Base-by-base conservation (phyloP, 2,329 filamentous ascomycete genomes). In the Colletotrichum destructivum region DNA sequence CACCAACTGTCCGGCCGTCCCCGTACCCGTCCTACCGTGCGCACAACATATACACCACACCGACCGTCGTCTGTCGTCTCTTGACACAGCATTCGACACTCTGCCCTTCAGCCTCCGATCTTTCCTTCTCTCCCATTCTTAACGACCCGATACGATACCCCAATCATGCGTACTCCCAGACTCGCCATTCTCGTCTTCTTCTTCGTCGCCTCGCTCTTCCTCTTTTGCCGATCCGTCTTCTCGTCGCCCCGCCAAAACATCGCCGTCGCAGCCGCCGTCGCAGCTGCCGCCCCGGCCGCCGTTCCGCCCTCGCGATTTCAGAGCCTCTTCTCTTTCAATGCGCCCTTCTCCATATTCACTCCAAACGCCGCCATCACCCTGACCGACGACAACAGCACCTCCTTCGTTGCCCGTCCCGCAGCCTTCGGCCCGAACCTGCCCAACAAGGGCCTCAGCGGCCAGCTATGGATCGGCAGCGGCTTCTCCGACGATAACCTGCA, bases 321-420 rank as follows among this genome's bases (percentile, higher is more conserved):
- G 68, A 85, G 88, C 49, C 84, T 94, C 74, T 90, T 94, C 82
- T 92, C 92, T 74, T 93, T 94, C 81, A 91, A 90, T 71, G 87
- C 91, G 6, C 92, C 95, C 0, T 94, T 95, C 74, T 95, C 94
- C 23, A 90, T 99, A 26, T 99, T 99, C 80, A 95, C 96, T 5
- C 95, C 95, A 4, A 98, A 96, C 75, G 96, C 96, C 59, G 93
- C 97, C 77, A 98, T 99, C 80, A 98, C 94, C 81, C 88, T 99
- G 73, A 98, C 95, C 78, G 95, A 98, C 82, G 96, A 99, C 83
- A 99, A 99, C 82, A 98, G 94, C 76, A 99, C 96, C 15, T 97
- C 97, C 76, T 99, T 99, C 84, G 88, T 97, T 66, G 95, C 96
- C 54, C 89, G 96, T 60, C 96, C 96, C 71, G 96, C 96, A 64